Base-by-base conservation (phyloP, 2,329 filamentous ascomycete genomes). In the Zelopaecilomyces penicillatus region DNA sequence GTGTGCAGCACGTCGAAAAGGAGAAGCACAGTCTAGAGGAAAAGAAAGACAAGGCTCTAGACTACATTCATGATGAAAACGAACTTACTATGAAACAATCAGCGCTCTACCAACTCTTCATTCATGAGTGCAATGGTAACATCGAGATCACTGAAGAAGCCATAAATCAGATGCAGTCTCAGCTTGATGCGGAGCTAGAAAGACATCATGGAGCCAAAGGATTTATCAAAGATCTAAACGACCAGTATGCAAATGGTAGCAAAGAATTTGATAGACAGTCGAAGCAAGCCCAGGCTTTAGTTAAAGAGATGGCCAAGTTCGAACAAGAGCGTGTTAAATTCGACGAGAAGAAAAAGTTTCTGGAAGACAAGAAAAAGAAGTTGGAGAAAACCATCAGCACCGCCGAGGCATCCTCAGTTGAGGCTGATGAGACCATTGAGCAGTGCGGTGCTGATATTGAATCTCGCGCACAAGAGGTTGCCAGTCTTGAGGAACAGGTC, bases 261-360 rank as follows among this genome's bases (percentile, higher is more conserved):
- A 94, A 90, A 57, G 85, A 94, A 51, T 90, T 84, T 52, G 89
- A 94, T 53, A 71, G 73, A 1, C 79, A 94, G 51, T 87, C 95
- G 54, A 91, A 94, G 65, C 76, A 87, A 42, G 82, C 83, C 0
- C 87, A 96, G 54, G 74, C 71, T 28, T 73, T 95, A 43, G 69
- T 84, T 49, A 95, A 95, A 61, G 87, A 97, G 60, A 82, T 93
- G 67, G 82, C 88, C 37, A 91, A 90, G 60, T 89, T 94, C 50
- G 94, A 98, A 59, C 95, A 97, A 61, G 93, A 97, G 60, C 83
- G 83, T 26, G 93, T 98, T 65, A 98, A 98, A 60, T 90, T 95
- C 54, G 91, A 97, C 52, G 94, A 98, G 65, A 97, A 97, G 73
- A 84, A 85, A 63, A 98, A 98, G 62, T 97, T 97, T 64, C 68